These are phyloP conservation scores for Astragalus glycyphyllos DNA, from an alignment of 306 rosid species.

Conservation along the genomic window DNA sequence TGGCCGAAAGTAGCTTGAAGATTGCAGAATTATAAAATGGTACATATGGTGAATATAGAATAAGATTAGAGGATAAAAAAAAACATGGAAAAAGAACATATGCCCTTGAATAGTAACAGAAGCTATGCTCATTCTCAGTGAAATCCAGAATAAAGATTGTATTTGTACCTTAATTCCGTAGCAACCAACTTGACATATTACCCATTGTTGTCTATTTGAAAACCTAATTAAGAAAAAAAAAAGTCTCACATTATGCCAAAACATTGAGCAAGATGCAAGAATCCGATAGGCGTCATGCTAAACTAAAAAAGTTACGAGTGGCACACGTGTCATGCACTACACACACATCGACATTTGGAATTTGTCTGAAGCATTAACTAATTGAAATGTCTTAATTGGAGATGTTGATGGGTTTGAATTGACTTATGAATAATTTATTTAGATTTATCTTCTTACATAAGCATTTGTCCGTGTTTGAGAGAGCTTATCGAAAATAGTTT, in stretches of 20 bases:
- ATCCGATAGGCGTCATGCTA: slow-evolving; percentile 5
- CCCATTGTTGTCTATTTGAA: background rate
- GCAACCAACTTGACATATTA: background rate
- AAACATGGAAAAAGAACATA: background rate
- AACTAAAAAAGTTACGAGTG: background rate
- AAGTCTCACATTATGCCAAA: background rate
- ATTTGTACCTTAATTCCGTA: slow-evolving; percentile 1
- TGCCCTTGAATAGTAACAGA: background rate
- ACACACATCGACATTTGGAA: background rate
- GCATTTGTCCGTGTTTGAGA: too few relatives aligned
- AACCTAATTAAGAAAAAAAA: too few relatives aligned
- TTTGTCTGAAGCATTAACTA: background rate
- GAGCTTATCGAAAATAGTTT: too few relatives aligned
- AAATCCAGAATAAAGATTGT: slow-evolving; percentile 5
- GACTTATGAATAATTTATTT: too few relatives aligned
- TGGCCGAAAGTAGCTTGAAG: slow-evolving; percentile 43
- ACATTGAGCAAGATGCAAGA: background rate
- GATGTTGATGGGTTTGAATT: too few relatives aligned
- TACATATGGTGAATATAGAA: background rate
- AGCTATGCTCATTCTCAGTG: slow-evolving; percentile 9
- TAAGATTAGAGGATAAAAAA: background rate
- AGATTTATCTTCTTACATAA: too few relatives aligned
- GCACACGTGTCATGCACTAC: background rate
- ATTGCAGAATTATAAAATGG: slow-evolving; percentile 32
- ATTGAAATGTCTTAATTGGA: background rate